Percentiles rank a stretch among this genome's conserved stretches.
These are phyloP conservation scores for Porodaedalea pini DNA, from an alignment of 1,284 basidiomycete species.

Conservation along the genomic window DNA sequence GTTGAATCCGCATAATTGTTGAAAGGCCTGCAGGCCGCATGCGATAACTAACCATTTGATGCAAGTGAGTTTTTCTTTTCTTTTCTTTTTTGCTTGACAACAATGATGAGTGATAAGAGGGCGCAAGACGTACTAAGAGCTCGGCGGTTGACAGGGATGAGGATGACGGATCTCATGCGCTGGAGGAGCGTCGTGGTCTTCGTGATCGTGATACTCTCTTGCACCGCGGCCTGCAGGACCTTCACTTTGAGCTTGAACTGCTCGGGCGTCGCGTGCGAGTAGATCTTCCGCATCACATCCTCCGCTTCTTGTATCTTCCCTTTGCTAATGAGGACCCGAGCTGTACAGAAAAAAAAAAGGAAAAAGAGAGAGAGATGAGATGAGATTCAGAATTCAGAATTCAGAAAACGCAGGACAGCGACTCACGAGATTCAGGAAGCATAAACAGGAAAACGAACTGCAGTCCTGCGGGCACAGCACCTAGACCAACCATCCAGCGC, in stretches of 20 bases:
- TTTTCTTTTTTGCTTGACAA: too few species aligned
- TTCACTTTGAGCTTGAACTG: constrained; percentile 69
- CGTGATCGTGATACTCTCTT: constrained; percentile 58
- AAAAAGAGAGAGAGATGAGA: too few species aligned
- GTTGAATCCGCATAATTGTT: constrained; percentile 75
- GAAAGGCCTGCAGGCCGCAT: constrained; percentile 78
- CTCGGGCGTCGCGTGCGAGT: constrained; percentile 57
- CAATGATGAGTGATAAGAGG: too few species aligned
- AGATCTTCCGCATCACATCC: constrained; percentile 59
- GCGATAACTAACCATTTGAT: constrained; percentile 64
- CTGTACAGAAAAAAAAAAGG: constrained; percentile 32
- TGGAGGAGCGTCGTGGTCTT: constrained; percentile 60
- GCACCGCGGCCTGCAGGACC: constrained; percentile 58
- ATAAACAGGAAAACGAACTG: constrained; percentile 62
- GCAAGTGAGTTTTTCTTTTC: too few species aligned
- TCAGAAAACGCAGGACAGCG: not conserved
- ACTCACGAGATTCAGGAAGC: constrained; percentile 75
- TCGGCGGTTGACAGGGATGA: constrained; percentile 58
- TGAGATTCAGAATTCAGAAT: constrained; percentile 1
- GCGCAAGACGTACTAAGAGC: constrained; percentile 55
- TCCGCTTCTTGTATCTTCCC: constrained; percentile 48
- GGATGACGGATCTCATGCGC: constrained; percentile 52
- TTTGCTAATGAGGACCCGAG: constrained; percentile 66
- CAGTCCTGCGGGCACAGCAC: constrained; percentile 61
- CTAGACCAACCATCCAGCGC: constrained; percentile 83